A percentile compares a stretch with the other conserved stretches of the same genome.
phyloP scores from a whole-genome alignment of 1,139 yeast species.

The Scheffersomyces parashehatae region DNA sequence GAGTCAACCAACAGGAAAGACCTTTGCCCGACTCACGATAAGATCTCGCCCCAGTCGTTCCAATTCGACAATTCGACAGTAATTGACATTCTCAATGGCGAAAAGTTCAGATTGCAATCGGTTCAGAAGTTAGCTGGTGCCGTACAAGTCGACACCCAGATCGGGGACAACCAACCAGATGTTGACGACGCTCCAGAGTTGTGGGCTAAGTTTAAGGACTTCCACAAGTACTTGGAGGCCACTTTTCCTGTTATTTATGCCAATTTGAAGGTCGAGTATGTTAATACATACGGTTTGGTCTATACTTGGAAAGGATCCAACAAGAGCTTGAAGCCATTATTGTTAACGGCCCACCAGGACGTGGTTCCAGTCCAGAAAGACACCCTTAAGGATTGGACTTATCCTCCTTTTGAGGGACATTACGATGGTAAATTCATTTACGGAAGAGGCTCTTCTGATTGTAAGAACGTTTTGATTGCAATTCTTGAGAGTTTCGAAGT shows the following conservation, averaged over 20 bases:
- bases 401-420: constrained; percentile 69
- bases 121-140: constrained; percentile 42
- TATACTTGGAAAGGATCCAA: constrained; percentile 67
- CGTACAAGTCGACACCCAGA: constrained; percentile 45
- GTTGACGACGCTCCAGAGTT: constrained; percentile 36
- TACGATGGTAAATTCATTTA: constrained; percentile 48
- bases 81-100: constrained; percentile 30
- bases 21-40: constrained; percentile 33
- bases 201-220: constrained; percentile 46
- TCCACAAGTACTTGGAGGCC: constrained; percentile 46
- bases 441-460: constrained; percentile 71
- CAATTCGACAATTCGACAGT: constrained; percentile 37
- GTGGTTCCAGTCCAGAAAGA: constrained; percentile 74
- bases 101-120: constrained; percentile 34
- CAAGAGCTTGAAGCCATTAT: constrained; percentile 54
- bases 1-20: no score
- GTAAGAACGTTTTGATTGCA: constrained; percentile 58
- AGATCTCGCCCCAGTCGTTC: constrained; percentile 32
- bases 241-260: constrained; percentile 62
- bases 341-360: constrained; percentile 79
- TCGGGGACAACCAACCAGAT: constrained; percentile 45
- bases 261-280: constrained; percentile 49
- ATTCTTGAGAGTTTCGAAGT: constrained; percentile 61
- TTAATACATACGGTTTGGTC: constrained; percentile 68
- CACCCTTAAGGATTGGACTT: constrained; percentile 60